Evolutionary conservation across 2,329 filamentous ascomycete genomes (phyloP).

Genomic region (Paraphaeosphaeria minitans): DNA sequence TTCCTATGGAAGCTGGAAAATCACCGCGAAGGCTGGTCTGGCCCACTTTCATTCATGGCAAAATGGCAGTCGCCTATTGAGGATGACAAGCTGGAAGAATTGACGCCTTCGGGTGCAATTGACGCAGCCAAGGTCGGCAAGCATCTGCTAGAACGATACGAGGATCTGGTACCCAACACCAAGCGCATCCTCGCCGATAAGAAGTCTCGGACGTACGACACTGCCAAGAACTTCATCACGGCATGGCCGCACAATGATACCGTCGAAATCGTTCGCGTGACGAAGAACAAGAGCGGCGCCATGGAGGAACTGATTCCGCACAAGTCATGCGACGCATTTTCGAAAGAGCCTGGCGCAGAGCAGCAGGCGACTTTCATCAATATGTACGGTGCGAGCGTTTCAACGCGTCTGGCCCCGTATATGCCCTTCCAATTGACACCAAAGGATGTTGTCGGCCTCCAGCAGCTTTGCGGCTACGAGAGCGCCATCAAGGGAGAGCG

Average conservation of each 20-base stretch:
- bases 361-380: slow-evolving; percentile 37
- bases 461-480: slow-evolving; percentile 69
- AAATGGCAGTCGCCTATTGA: slow-evolving; percentile 62
- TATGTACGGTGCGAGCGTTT: slow-evolving; percentile 31
- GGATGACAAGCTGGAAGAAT: slow-evolving; percentile 54
- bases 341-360: slow-evolving; percentile 37
- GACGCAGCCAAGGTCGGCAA: slow-evolving; percentile 63
- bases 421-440: slow-evolving; percentile 63
- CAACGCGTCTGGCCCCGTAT: slow-evolving; percentile 29
- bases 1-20: slow-evolving; percentile 64
- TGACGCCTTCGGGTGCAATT: slow-evolving; percentile 46
- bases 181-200: slow-evolving; percentile 40
- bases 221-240: slow-evolving; percentile 36
- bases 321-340: slow-evolving; percentile 42
- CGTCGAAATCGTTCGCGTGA: slow-evolving; percentile 42
- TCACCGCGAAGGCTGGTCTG: slow-evolving; percentile 57
- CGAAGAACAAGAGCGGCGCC: slow-evolving; percentile 32
- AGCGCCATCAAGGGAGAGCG: slow-evolving; percentile 63
- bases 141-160: slow-evolving; percentile 63
- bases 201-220: slow-evolving; percentile 44
- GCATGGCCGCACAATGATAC: slow-evolving; percentile 35
- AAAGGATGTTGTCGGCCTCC: slow-evolving; percentile 67
- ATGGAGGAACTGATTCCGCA: slow-evolving; percentile 43
- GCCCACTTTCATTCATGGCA: slow-evolving; percentile 60
- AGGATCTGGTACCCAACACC: slow-evolving; percentile 53